Base-by-base conservation (phyloP, 2,329 filamentous ascomycete species). In the Cladosporium sp. region DNA sequence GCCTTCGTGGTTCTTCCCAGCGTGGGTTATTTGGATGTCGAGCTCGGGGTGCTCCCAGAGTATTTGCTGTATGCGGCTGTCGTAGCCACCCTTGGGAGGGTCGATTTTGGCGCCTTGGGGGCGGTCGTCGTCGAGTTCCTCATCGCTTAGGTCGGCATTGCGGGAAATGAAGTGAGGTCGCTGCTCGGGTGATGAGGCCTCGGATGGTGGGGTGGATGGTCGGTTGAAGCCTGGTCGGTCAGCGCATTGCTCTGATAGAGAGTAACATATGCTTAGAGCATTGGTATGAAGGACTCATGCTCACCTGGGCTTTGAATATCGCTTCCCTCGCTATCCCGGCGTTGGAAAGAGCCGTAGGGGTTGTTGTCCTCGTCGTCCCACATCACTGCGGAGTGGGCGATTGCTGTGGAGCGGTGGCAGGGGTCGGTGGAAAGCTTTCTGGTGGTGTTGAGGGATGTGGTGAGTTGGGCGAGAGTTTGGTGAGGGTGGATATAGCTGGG, bases 321-420 rank as follows among this genome's bases (percentile, higher is more conserved):
- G 22, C 85, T 88, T 39, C 82, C 78, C 67, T 86, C 82, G 55
- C 87, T 88, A 69, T 94, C 88, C 62, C 88, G 83, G 62, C 87
- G 86, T 69, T 93, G 88, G 74, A 95, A 96, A 69, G 88, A 92
- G 62, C 90, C 91, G 66, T 97, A 96, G 4, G 92, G 92, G 69
- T 97, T 97, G 73, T 97, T 97, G 67, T 97, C 89, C 73, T 97
- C 92, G 76, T 97, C 91, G 78, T 96, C 94, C 92, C 92, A 97
- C 92, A 97, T 97, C 59, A 62, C 43, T 25, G 33, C 32, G 39
- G 35, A 32, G 38, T 5, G 22, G 22, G 9, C 9, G 22, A 4
- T 27, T 27, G 22, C 22, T 4, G 22, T 27, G 22, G 22, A 5
- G 22, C 22, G 9, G 22, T 27, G 22, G 9, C 22, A 27, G 22